Evolutionary conservation across 805 yeast genomes (phyloP), one percentile per base, ranked within the genome.

Genomic region (Metschnikowia chrysomelidarum): DNA sequence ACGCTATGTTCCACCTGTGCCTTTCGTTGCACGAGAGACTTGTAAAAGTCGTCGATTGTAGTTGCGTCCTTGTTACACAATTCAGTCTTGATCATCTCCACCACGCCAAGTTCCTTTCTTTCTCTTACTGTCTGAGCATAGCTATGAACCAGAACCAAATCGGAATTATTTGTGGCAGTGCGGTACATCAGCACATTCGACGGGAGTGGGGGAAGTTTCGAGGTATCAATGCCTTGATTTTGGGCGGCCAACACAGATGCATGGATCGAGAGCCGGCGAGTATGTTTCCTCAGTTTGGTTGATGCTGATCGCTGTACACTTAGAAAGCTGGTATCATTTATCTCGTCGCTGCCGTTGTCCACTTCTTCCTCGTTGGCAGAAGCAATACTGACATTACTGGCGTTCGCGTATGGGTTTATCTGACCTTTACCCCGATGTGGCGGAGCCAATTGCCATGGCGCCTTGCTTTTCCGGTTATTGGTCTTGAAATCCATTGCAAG

Each of bases 31-130:
- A 59, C 50, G 44, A 85, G 61, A 34, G 70, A 72, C 13, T 75
- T 70, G 40, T 80, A 77, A 57, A 82, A 83, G 36, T 75, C 77
- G 48, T 84, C 88, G 21, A 86, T 82, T 41, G 80, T 84, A 1
- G 76, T 59, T 2, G 89, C 91, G 5, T 82, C 75, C 1, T 87
- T 86, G 43, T 77, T 74, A 8, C 77, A 64, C 41, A 86, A 55
- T 36, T 76, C 74, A 7, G 43, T 43, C 14, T 44, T 39, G 19
- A 66, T 57, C 21, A 38, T 35, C n/a, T 23, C 33, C 16, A 36
- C 48, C 9, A 49, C 25, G 23, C 34, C 38, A 5, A 44, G 44
- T 10, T 46, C 45, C n/a, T 29, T 32, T 15, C 27, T 24, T 14
- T 32, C 42, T 12, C 46, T 37, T 12, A 18, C 37, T n/a, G n/a